Percentiles rank a stretch among this genome's conserved stretches.
Evolutionary conservation across 257 asterid species (phyloP).

Genomic region (Capsicum pubescens): DNA sequence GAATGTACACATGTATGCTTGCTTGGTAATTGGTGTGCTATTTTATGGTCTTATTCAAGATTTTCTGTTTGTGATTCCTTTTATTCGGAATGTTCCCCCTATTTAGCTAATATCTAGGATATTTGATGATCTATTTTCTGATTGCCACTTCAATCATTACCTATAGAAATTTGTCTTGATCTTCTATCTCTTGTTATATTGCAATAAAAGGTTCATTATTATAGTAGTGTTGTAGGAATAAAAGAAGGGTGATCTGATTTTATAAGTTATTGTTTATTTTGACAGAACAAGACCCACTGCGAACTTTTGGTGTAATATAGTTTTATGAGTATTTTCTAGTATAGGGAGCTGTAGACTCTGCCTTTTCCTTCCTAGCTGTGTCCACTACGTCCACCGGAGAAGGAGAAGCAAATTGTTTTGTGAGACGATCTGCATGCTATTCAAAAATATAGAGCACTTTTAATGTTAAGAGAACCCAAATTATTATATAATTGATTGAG

Average conservation of each 20-base stretch:
- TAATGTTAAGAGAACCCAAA: neutral
- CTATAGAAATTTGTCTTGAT: neutral
- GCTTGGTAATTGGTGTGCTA: neutral
- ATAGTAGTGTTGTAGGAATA: neutral
- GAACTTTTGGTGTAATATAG: neutral
- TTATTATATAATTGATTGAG: neutral
- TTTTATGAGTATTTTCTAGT: neutral
- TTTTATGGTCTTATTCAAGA: neutral
- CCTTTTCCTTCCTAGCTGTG: neutral
- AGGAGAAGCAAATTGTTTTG: neutral
- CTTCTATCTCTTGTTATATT: neutral
- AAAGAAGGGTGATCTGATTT: neutral
- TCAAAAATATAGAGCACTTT: neutral
- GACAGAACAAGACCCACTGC: constrained; percentile 15
- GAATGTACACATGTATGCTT: neutral
- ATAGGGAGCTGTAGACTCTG: neutral
- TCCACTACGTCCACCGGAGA: neutral
- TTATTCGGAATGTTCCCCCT: neutral
- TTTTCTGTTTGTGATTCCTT: neutral
- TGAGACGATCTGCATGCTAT: neutral
- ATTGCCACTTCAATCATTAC: neutral
- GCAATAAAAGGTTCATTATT: neutral
- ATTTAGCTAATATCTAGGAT: neutral
- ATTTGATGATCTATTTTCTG: neutral
- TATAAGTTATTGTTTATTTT: neutral